These are phyloP conservation scores for Hypericum perforatum DNA, from an alignment of 345 rosid species.

Conservation along the genomic window DNA sequence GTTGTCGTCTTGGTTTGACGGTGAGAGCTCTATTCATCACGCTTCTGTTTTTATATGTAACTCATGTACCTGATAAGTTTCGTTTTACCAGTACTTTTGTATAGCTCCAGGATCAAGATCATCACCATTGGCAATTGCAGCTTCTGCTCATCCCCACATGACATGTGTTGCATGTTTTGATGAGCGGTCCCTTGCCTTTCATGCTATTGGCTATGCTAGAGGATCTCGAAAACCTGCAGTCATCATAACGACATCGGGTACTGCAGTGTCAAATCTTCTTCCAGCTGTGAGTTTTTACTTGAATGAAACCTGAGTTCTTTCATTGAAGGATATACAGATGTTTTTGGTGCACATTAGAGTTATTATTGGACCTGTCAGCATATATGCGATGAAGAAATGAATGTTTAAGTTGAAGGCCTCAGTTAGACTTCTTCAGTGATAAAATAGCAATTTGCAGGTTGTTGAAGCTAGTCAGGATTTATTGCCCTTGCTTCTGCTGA, in stretches of 20 bases:
- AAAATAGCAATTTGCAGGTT: conserved; percentile 43
- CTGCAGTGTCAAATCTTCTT: conserved; percentile 95
- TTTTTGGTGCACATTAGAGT: too few relatives aligned
- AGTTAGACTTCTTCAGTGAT: background rate
- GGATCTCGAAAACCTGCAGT: conserved; percentile 78
- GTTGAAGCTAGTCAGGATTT: conserved; percentile 98
- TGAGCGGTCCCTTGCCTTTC: conserved; percentile 92
- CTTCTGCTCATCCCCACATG: conserved; percentile 63
- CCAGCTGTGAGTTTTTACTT: conserved; percentile 74
- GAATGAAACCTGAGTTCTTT: too few relatives aligned
- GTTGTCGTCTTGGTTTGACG: conserved; percentile 81
- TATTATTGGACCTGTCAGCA: too few relatives aligned
- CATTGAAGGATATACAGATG: too few relatives aligned
- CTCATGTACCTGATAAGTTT: conserved; percentile 27
- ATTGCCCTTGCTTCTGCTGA: conserved; percentile 71
- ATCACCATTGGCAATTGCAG: conserved; percentile 88
- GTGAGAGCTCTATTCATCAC: conserved; percentile 34
- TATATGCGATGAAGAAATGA: too few relatives aligned
- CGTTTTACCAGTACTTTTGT: conserved; percentile 70
- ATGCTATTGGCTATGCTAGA: conserved; percentile 85
- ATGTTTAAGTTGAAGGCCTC: background rate
- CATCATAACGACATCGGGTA: conserved; percentile 87
- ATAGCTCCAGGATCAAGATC: conserved; percentile 98
- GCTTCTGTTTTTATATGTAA: conserved; percentile 13
- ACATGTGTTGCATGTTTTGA: conserved; percentile 82